These are phyloP conservation scores for Colletotrichum incanum DNA, from an alignment of 2,329 filamentous ascomycete species.

Conservation along the genomic window DNA sequence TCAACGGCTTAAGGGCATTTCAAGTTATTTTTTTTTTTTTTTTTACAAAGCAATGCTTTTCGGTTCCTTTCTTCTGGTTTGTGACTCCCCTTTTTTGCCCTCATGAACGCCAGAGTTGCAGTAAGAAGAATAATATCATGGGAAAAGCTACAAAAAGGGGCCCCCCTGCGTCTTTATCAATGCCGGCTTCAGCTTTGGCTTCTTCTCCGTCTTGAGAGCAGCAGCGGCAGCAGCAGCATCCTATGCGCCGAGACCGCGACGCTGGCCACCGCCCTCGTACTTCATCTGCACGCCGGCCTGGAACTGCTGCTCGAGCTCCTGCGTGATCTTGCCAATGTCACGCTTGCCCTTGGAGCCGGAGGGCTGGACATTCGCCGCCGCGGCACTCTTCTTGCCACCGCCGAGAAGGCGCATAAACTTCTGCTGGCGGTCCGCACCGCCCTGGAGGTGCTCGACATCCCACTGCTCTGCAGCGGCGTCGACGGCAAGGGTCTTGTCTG, in stretches of 20 bases:
- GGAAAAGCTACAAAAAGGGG: constrained; percentile 24
- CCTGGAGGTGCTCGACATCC: constrained; percentile 68
- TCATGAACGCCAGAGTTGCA: constrained; percentile 26
- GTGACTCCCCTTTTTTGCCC: neutral
- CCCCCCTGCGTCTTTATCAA: neutral
- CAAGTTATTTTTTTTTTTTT: neutral
- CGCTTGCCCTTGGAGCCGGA: constrained; percentile 48
- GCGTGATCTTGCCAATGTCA: constrained; percentile 58
- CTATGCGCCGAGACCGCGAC: constrained; percentile 68
- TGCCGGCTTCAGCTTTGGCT: neutral
- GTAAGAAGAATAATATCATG: constrained; percentile 8
- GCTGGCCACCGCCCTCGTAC: constrained; percentile 64
- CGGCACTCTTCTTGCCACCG: constrained; percentile 61
- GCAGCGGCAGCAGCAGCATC: neutral
- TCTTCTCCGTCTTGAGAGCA: neutral
- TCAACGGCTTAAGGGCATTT: constrained; percentile 24
- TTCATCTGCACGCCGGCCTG: constrained; percentile 71
- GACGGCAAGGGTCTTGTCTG: constrained; percentile 41
- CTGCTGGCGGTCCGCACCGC: constrained; percentile 65
- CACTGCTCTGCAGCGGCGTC: constrained; percentile 59
- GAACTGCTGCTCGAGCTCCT: constrained; percentile 71
- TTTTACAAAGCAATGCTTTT: constrained; percentile 28
- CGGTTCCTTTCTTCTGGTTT: neutral
- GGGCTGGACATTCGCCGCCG: constrained; percentile 40
- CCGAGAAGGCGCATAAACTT: constrained; percentile 73